Percentiles rank a stretch among this genome's conserved stretches.
These are phyloP conservation scores for Aspergillus neotritici DNA, from an alignment of 2,329 filamentous ascomycete genomes.

Conservation along the genomic window DNA sequence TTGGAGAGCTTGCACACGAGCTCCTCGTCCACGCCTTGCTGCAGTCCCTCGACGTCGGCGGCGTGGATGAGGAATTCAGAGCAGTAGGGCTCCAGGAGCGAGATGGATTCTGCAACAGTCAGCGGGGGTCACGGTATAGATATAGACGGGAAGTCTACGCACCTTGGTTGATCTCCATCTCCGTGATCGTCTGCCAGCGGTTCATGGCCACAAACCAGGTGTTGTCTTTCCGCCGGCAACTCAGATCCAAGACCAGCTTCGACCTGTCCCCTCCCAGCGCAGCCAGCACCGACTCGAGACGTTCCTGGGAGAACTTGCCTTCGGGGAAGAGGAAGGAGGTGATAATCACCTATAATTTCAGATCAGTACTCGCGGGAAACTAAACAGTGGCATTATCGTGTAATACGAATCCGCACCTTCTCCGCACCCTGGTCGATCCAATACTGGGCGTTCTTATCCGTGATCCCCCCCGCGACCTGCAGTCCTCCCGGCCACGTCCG, in stretches of 20 bases:
- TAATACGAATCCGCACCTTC: conserved; percentile 55
- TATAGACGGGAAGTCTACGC: conserved; percentile 16
- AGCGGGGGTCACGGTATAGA: conserved; percentile 4
- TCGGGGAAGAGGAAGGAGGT: conserved; percentile 91
- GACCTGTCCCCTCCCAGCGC: conserved; percentile 67
- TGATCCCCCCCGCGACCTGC: conserved; percentile 93
- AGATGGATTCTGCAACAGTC: conserved; percentile 63
- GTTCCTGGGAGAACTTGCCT: conserved; percentile 70
- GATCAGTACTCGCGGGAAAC: too few relatives aligned
- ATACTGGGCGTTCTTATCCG: conserved; percentile 69
- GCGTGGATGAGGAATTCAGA: conserved; percentile 96
- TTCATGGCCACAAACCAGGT: conserved; percentile 98
- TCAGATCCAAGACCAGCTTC: conserved; percentile 90
- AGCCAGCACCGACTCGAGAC: conserved; percentile 67
- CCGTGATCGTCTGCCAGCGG: conserved; percentile 96
- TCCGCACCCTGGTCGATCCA: conserved; percentile 88
- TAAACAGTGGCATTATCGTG: too few relatives aligned
- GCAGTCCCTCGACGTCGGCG: conserved; percentile 91
- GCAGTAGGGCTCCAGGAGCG: conserved; percentile 79
- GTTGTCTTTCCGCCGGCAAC: conserved; percentile 70
- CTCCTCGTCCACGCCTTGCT: conserved; percentile 81
- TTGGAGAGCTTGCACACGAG: conserved; percentile 69
- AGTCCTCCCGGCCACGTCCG: conserved; percentile 71
- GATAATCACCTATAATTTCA: conserved; percentile 72
- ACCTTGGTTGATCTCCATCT: conserved; percentile 91